Evolutionary conservation across 306 rosid species (phyloP), one percentile per base, ranked within the genome.

Genomic region (Amphicarpaea edgeworthii): DNA sequence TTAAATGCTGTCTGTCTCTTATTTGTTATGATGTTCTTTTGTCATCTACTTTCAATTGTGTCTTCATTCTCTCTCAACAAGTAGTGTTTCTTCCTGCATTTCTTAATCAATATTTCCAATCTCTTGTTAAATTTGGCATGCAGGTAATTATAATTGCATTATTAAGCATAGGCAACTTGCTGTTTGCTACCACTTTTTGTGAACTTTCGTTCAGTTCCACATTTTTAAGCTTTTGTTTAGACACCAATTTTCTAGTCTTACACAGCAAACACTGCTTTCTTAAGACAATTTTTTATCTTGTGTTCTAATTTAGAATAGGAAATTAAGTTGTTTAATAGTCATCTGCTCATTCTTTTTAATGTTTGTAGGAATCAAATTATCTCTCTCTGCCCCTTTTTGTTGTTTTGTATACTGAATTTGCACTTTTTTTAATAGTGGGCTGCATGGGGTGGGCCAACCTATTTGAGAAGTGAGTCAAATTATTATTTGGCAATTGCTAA

Each of bases 31-130:
- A 28, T 28, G 2, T 28, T 1, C 30, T 4, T 28, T 28, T 28
- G 30, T 28, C 2, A 28, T 28, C 30, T 28, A 3, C 30, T 28
- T 21, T 30, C 5, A 12, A 55, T 46, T 47, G 1, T 17, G 1
- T 21, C 6, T 21, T 5, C 41, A n/a, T 2, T 59, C 41, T 28
- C 41, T 66, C 26, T 77, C 32, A 77, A 68, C 93, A 93, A 93
- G 91, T 90, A 70, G 93, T 93, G 74, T 96, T 93, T 68, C 81
- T 93, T 64, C 98, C 98, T 12, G 97, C 96, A 16, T 85, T 93
- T 74, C 86, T 93, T 64, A 93, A 91, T 73, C 97, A 93, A 73
- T 89, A 83, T 77, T 88, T 91, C 88, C 86, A 87, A 43, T 83
- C 93, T 70, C 73, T 91, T 55, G 97, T 93, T 80, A 85, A 79